Conservation (phyloP, 345 rosid species). For the Moricandia arvensis region DNA sequence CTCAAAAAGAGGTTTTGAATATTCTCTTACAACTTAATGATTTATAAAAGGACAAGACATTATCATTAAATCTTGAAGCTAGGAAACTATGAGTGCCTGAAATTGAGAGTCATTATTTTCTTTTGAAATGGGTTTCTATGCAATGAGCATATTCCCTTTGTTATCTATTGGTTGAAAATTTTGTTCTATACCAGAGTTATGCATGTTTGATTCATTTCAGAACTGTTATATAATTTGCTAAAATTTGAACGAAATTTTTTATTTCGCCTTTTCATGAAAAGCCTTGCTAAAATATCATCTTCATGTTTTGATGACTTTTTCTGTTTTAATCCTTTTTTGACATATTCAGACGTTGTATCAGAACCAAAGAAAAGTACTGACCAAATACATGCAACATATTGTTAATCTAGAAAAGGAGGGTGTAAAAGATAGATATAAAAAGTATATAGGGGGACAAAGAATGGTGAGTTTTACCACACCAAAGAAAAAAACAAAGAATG, state of each 20-base stretch:
- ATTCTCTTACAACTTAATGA: slow-evolving; percentile 34
- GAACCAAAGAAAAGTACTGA: slow-evolving; percentile 22
- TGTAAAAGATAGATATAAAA: not conserved
- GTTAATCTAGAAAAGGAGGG: slow-evolving; percentile 12
- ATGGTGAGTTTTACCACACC: not conserved
- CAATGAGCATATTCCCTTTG: not conserved
- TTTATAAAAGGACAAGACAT: slow-evolving; percentile 34
- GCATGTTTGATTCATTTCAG: not conserved
- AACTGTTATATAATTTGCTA: not conserved
- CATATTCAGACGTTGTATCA: slow-evolving; percentile 3
- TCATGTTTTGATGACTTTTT: not conserved
- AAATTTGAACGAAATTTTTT: not conserved
- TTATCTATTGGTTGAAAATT: not conserved
- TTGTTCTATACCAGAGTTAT: not conserved
- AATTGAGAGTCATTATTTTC: slow-evolving; percentile 3
- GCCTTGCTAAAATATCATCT: not conserved
- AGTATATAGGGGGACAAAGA: slow-evolving; percentile 21
- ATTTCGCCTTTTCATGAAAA: not conserved
- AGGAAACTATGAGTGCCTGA: slow-evolving; percentile 29
- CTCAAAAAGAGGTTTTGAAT: not conserved
- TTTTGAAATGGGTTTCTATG: slow-evolving; percentile 9
- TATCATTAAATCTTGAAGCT: slow-evolving; percentile 37
- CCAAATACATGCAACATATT: slow-evolving; percentile 24
- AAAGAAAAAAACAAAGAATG: slow-evolving; percentile 13
- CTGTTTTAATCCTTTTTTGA: not conserved